phyloP scores from a whole-genome alignment of 2,329 filamentous ascomycete species.

The Balansia obtecta region DNA sequence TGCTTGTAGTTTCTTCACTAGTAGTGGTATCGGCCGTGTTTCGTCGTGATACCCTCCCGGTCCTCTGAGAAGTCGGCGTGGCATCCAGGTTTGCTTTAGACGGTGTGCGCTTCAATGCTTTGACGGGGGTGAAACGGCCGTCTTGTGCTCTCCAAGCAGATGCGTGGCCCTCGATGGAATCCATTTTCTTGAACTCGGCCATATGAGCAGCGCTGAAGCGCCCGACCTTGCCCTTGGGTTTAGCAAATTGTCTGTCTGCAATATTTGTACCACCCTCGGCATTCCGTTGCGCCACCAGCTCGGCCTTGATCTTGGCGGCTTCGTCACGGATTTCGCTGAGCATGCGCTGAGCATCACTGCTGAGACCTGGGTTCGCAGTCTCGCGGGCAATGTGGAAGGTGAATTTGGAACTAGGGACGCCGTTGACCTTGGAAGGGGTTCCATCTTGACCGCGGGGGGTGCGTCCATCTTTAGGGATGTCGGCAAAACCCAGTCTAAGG shows the following conservation, averaged over 20 bases:
- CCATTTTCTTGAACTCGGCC: slow-evolving; percentile 93
- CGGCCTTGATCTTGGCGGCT: slow-evolving; percentile 56
- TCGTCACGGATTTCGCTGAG: slow-evolving; percentile 61
- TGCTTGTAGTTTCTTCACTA: slow-evolving; percentile 45
- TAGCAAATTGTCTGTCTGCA: slow-evolving; percentile 58
- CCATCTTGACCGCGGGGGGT: slow-evolving; percentile 20
- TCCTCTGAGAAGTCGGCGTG: slow-evolving; percentile 19
- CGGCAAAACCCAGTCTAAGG: slow-evolving; percentile 68
- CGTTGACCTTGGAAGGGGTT: slow-evolving; percentile 50
- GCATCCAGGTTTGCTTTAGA: slow-evolving; percentile 32
- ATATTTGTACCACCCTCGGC: slow-evolving; percentile 31
- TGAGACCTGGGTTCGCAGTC: slow-evolving; percentile 38
- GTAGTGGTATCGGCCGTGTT: slow-evolving; percentile 43
- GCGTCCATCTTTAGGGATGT: slow-evolving; percentile 45
- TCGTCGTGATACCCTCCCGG: slow-evolving; percentile 38
- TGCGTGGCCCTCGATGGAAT: slow-evolving; percentile 79
- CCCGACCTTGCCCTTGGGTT: slow-evolving; percentile 62
- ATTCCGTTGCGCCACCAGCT: slow-evolving; percentile 50
- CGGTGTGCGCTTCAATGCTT: slow-evolving; percentile 26
- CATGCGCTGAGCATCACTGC: slow-evolving; percentile 46
- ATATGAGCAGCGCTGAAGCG: slow-evolving; percentile 80
- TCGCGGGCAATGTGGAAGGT: slow-evolving; percentile 55
- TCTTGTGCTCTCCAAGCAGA: slow-evolving; percentile 59
- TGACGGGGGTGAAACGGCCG: slow-evolving; percentile 37
- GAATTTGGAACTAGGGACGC: slow-evolving; percentile 45